These are phyloP conservation scores for Sphaceloma murrayae DNA, from an alignment of 2,329 filamentous ascomycete genomes.

Conservation along the genomic window DNA sequence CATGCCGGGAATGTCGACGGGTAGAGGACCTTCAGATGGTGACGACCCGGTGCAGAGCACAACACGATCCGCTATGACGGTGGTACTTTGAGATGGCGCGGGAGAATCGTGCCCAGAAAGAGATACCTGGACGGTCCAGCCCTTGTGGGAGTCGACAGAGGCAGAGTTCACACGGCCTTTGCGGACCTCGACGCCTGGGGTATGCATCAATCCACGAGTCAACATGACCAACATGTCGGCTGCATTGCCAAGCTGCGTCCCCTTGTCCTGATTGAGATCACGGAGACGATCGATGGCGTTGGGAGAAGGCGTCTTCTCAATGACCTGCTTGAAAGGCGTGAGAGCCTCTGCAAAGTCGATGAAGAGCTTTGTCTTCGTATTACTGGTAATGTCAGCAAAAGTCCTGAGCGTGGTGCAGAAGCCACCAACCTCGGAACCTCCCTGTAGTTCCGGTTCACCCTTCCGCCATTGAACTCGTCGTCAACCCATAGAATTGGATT, in stretches of 20 bases:
- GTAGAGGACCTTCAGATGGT: conserved; percentile 39
- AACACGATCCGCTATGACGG: conserved; percentile 36
- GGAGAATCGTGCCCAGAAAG: conserved; percentile 24
- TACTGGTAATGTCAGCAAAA: conserved; percentile 31
- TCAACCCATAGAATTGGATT: conserved; percentile 51
- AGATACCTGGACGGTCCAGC: conserved; percentile 32
- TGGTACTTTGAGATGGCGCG: conserved; percentile 18
- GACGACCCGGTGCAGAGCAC: conserved; percentile 52
- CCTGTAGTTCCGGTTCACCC: conserved; percentile 42
- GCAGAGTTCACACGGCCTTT: conserved; percentile 34
- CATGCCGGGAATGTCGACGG: conserved; percentile 33
- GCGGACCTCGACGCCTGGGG: conserved; percentile 33
- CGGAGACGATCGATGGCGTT: conserved; percentile 48
- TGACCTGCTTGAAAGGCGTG: conserved; percentile 44
- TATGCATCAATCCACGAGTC: conserved; percentile 37
- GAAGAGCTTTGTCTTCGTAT: conserved; percentile 54
- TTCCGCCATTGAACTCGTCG: conserved; percentile 41
- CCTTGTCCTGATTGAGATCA: conserved; percentile 46
- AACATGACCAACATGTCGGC: conserved; percentile 46
- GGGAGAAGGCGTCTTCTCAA: conserved; percentile 38
- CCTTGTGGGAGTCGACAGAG: conserved; percentile 31
- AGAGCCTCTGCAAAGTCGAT: conserved; percentile 47
- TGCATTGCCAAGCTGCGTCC: conserved; percentile 49
- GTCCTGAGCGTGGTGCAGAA: background rate
- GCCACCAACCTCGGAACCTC: conserved; percentile 47